phyloP scores from a whole-genome alignment of 139 green algal species.

The Astrephomene gubernaculifera region DNA sequence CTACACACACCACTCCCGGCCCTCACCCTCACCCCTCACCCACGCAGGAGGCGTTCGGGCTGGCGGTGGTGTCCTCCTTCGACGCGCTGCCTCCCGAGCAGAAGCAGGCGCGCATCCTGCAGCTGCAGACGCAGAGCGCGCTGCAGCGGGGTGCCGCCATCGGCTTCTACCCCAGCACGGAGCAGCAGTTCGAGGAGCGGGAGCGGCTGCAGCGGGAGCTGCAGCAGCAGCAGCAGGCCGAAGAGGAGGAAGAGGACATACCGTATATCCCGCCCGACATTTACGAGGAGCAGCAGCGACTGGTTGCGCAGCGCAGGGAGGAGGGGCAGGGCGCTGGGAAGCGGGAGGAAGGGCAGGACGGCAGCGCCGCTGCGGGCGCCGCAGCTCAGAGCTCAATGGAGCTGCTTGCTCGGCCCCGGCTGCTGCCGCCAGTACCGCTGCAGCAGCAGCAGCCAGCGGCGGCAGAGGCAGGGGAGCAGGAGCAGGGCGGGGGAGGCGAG shows the following conservation, averaged over 20 bases:
- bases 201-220: conserved; percentile 25
- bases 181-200: conserved; percentile 27
- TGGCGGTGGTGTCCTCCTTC: conserved; percentile 53
- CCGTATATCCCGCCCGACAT: conserved; percentile 33
- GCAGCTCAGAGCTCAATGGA: too few relatives aligned
- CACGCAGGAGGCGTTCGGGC: conserved; percentile 31
- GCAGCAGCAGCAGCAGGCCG: background rate
- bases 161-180: conserved; percentile 40
- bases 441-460: too few relatives aligned
- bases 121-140: conserved; percentile 48
- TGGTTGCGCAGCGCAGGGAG: background rate
- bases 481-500: background rate
- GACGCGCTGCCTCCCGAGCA: conserved; percentile 61
- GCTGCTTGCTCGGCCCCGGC: too few relatives aligned
- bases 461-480: background rate
- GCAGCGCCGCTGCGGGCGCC: too few relatives aligned
- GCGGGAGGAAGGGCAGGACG: background rate
- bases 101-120: conserved; percentile 54
- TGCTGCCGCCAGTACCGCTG: too few relatives aligned
- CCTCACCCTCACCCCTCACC: too few relatives aligned
- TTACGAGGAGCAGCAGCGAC: conserved; percentile 25
- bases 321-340: background rate
- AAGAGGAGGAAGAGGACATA: conserved; percentile 22
- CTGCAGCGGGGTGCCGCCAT: conserved; percentile 16
- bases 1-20: too few relatives aligned